Evolutionary conservation across 768 basidiomycete genomes (phyloP).

Genomic region (Dacryopinax primogenitus): DNA sequence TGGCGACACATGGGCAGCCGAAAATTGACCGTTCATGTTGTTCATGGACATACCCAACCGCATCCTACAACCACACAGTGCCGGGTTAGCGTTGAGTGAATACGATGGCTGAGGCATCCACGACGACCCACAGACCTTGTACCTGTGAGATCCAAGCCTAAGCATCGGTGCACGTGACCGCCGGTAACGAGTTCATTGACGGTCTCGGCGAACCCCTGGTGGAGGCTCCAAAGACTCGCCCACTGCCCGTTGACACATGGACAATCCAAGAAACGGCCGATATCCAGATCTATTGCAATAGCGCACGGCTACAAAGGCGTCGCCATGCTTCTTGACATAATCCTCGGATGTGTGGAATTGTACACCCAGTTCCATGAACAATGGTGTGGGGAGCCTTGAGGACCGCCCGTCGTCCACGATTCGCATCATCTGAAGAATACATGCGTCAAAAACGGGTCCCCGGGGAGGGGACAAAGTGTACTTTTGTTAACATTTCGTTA

Average conservation of each 20-base stretch:
- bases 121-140: too few species aligned
- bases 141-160: too few species aligned
- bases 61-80: too few species aligned
- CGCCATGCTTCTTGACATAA: not conserved
- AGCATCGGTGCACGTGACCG: not conserved
- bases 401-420: not conserved
- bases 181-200: not conserved
- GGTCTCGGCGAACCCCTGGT: not conserved
- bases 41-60: too few species aligned
- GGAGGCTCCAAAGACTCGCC: not conserved
- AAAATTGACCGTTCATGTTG: too few species aligned
- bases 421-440: not conserved
- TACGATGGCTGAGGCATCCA: too few species aligned
- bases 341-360: not conserved
- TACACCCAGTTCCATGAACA: not conserved
- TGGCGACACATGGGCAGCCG: too few species aligned
- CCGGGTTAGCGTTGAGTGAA: too few species aligned
- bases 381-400: not conserved
- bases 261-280: not conserved
- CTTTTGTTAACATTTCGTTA: not conserved
- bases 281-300: too few species aligned
- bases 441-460: not conserved
- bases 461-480: not conserved
- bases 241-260: not conserved
- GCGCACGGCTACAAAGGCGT: not conserved